Evolutionary conservation across 2,329 filamentous ascomycete species (phyloP).

Genomic region (Penicillium sp.): DNA sequence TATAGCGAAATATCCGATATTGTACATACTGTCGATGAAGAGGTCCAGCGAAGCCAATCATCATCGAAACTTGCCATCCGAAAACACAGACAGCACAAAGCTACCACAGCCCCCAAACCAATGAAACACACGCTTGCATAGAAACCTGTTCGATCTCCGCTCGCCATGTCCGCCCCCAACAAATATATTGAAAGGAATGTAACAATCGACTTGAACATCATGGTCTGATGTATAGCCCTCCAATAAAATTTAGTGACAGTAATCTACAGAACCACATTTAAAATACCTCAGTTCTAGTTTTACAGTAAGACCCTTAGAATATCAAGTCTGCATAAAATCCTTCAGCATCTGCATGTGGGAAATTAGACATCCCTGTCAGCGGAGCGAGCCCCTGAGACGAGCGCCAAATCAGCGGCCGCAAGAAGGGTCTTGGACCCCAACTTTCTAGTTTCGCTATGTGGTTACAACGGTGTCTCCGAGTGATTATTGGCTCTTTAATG

Average conservation of each 20-base stretch:
- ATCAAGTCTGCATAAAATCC: background rate
- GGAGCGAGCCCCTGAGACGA: background rate
- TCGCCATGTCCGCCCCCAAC: constrained; percentile 12
- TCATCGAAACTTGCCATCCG: background rate
- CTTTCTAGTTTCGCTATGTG: constrained; percentile 8
- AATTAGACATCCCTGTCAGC: constrained; percentile 1
- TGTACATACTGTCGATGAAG: background rate
- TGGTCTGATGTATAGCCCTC: background rate
- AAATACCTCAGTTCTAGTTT: too few relatives aligned
- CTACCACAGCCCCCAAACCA: background rate
- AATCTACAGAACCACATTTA: background rate
- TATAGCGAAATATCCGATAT: background rate
- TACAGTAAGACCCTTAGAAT: background rate
- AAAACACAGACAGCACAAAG: background rate
- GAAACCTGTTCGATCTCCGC: constrained; percentile 7
- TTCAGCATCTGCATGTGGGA: background rate
- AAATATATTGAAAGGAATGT: background rate
- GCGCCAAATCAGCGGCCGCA: constrained; percentile 1
- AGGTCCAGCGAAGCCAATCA: background rate
- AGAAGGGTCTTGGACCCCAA: background rate
- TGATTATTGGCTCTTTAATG: constrained; percentile 2
- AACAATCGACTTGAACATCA: background rate
- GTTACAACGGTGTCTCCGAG: background rate
- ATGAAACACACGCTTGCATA: background rate
- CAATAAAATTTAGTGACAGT: background rate